Conservation (phyloP, 768 basidiomycete species). For the Pilatotrama ljubarskyi region DNA sequence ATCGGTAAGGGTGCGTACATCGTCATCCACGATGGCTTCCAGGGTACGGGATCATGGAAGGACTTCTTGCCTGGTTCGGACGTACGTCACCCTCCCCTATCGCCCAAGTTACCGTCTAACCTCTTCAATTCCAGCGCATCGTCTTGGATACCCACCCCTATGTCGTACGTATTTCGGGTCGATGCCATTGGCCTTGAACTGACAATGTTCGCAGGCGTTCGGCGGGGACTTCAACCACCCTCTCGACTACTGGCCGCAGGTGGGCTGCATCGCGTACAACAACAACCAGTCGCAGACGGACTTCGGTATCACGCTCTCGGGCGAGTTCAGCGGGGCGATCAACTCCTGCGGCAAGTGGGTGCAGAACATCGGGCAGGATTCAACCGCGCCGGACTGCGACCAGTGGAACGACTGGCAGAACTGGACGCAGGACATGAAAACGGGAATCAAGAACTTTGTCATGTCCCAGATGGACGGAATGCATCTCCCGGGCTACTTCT, state of each 20-base stretch:
- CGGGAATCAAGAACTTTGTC: constrained; percentile 51
- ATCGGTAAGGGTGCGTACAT: constrained; percentile 67
- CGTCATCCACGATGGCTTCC: constrained; percentile 55
- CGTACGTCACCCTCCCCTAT: constrained; percentile 12
- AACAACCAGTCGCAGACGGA: constrained; percentile 37
- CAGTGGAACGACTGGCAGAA: constrained; percentile 50
- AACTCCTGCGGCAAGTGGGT: constrained; percentile 65
- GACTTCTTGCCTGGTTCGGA: constrained; percentile 43
- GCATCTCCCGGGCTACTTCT: constrained; percentile 59
- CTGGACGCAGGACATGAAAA: constrained; percentile 54
- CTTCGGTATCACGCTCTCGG: constrained; percentile 74
- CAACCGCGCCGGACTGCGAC: constrained; percentile 36
- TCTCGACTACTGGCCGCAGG: constrained; percentile 27
- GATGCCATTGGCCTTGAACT: neutral
- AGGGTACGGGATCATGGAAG: constrained; percentile 46
- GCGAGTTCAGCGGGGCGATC: constrained; percentile 72
- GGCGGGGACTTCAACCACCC: constrained; percentile 29
- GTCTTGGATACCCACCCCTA: constrained; percentile 56
- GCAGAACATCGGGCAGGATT: constrained; percentile 33
- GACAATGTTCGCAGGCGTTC: constrained; percentile 29
- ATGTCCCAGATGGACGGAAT: constrained; percentile 66
- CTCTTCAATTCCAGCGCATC: constrained; percentile 33
- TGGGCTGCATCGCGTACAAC: constrained; percentile 28
- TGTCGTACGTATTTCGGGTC: constrained; percentile 34
- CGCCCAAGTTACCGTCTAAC: neutral